These are phyloP conservation scores for Colletotrichum sp. DNA, from an alignment of 2,329 filamentous ascomycete genomes.

Conservation along the genomic window DNA sequence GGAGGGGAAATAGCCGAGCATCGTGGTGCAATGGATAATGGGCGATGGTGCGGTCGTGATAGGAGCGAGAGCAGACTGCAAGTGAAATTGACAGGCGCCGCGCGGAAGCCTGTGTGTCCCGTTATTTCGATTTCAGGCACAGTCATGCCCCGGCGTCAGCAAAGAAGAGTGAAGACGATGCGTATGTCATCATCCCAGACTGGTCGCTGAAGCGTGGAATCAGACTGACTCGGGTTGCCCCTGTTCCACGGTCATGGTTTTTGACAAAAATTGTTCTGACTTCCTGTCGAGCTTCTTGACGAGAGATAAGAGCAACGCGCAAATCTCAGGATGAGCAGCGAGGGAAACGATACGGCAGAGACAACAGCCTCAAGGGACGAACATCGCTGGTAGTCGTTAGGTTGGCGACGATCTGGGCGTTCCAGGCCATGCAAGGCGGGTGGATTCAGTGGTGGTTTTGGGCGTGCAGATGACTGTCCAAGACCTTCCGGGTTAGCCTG, in stretches of 20 bases:
- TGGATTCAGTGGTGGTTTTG: background rate
- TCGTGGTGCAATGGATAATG: background rate
- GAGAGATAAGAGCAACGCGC: background rate
- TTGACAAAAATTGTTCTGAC: constrained; percentile 7
- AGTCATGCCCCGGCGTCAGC: background rate
- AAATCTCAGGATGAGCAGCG: background rate
- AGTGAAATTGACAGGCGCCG: background rate
- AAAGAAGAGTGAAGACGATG: background rate
- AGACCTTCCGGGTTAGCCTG: background rate
- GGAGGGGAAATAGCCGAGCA: background rate
- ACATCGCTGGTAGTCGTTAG: background rate
- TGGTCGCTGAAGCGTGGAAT: background rate
- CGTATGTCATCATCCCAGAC: constrained; percentile 3
- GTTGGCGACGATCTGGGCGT: constrained; percentile 1
- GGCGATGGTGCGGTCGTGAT: background rate
- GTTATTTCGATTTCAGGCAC: background rate
- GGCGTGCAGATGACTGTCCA: background rate
- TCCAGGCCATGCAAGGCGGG: background rate
- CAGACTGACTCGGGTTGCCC: constrained; percentile 10
- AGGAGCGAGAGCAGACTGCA: background rate
- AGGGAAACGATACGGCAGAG: background rate
- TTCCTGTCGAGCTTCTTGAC: background rate
- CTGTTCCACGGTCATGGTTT: background rate
- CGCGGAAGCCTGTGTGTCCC: background rate
- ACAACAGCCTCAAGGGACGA: background rate